Conservation (phyloP, 2,329 filamentous ascomycete species). For the Phyllosticta citrichinensis region DNA sequence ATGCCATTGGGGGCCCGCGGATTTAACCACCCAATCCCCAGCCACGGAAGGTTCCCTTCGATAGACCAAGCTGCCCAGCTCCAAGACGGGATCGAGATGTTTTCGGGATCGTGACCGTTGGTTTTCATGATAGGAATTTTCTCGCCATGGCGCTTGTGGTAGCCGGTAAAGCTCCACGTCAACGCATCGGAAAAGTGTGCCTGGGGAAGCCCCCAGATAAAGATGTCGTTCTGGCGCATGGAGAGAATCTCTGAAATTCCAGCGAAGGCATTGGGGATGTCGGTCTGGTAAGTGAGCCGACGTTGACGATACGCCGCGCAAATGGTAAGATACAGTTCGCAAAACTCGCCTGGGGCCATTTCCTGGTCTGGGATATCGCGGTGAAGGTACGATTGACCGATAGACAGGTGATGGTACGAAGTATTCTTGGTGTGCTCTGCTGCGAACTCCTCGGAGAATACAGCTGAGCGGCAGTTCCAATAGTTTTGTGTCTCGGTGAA, state of each 20-base stretch:
- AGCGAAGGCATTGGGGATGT: slow-evolving; percentile 11
- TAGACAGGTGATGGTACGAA: neutral
- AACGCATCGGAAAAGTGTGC: neutral
- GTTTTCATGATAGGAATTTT: neutral
- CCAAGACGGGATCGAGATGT: neutral
- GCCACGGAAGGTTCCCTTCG: neutral
- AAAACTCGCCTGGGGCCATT: neutral
- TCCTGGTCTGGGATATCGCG: neutral
- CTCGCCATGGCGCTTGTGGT: neutral
- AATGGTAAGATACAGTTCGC: neutral
- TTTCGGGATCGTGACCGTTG: neutral
- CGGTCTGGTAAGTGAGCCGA: neutral
- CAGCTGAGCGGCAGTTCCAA: neutral
- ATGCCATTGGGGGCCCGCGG: neutral
- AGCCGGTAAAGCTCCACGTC: neutral
- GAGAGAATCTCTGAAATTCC: slow-evolving; percentile 6
- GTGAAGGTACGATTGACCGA: neutral
- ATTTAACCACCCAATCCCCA: neutral
- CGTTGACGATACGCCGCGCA: neutral
- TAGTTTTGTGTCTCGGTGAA: neutral
- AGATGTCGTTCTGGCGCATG: neutral
- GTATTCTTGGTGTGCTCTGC: neutral
- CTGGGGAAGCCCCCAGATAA: neutral
- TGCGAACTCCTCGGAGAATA: slow-evolving; percentile 6
- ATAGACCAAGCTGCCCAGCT: neutral